phyloP scores from a whole-genome alignment of 2,329 filamentous ascomycete genomes.

The Lachnellula occidentalis region DNA sequence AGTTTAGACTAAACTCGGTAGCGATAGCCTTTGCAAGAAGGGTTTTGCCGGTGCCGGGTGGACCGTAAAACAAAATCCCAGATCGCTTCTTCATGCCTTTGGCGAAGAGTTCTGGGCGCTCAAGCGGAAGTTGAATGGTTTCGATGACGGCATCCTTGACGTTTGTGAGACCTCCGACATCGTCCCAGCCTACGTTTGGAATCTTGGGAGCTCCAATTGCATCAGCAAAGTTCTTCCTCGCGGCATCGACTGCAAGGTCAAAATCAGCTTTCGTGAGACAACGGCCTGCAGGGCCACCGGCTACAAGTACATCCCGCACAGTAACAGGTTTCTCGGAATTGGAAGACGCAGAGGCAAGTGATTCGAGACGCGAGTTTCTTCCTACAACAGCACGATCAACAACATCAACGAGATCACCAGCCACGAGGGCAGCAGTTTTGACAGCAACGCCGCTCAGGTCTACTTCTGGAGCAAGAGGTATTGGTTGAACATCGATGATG shows the following conservation, averaged over 20 bases:
- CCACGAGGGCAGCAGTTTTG: conserved; percentile 92
- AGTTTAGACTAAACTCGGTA: conserved; percentile 89
- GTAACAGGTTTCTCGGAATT: conserved; percentile 46
- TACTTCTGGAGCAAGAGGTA: conserved; percentile 76
- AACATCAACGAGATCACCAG: conserved; percentile 89
- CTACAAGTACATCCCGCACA: conserved; percentile 77
- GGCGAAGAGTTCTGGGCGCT: conserved; percentile 87
- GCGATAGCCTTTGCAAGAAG: conserved; percentile 90
- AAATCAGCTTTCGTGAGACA: conserved; percentile 81
- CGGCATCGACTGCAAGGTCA: conserved; percentile 87
- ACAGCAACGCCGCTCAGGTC: conserved; percentile 81
- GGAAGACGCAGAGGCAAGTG: conserved; percentile 51
- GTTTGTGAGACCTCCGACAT: conserved; percentile 87
- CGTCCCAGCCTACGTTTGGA: conserved; percentile 92
- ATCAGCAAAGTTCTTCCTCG: conserved; percentile 96
- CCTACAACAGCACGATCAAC: conserved; percentile 84
- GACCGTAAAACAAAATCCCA: conserved; percentile 87
- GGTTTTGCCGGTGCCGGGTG: conserved; percentile 87
- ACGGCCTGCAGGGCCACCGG: conserved; percentile 73
- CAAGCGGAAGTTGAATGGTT: conserved; percentile 89
- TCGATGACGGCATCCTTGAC: conserved; percentile 97
- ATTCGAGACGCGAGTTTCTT: conserved; percentile 68
- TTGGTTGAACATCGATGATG: conserved; percentile 69
- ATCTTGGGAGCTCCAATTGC: conserved; percentile 97
- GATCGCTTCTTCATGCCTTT: conserved; percentile 98